These are phyloP conservation scores for Medicago ruthenica DNA, from an alignment of 306 rosid genomes.

Conservation along the genomic window DNA sequence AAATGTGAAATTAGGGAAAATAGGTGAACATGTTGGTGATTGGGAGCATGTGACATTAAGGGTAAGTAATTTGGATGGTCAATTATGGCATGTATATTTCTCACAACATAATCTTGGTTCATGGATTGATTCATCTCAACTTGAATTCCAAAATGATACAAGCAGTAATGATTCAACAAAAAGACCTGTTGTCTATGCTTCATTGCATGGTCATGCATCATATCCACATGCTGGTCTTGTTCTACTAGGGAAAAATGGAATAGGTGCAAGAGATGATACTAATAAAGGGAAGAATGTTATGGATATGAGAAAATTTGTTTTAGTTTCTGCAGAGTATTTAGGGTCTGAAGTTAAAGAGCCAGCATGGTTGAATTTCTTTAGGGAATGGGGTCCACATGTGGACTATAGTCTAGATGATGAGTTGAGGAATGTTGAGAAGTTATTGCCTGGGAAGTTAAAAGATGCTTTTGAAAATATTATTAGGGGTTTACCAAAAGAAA, in stretches of 20 bases:
- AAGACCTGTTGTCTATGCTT: conserved; percentile 61
- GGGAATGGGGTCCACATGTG: conserved; percentile 81
- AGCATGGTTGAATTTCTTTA: conserved; percentile 63
- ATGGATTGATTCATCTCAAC: conserved; percentile 70
- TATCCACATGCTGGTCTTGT: conserved; percentile 65
- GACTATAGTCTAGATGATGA: conserved; percentile 51
- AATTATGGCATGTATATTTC: conserved; percentile 58
- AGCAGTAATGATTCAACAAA: background rate
- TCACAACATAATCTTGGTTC: conserved; percentile 67
- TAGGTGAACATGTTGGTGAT: conserved; percentile 84
- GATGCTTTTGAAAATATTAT: conserved; percentile 36
- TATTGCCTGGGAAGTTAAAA: conserved; percentile 53
- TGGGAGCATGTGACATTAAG: conserved; percentile 89
- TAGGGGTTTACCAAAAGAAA: conserved; percentile 57
- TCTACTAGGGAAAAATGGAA: conserved; percentile 43
- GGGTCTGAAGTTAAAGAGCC: conserved; percentile 52
- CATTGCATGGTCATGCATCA: conserved; percentile 73
- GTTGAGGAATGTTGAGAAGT: conserved; percentile 48
- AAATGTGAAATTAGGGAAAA: conserved; percentile 56
- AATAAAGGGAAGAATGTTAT: conserved; percentile 46
- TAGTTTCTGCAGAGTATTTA: conserved; percentile 66
- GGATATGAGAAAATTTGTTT: conserved; percentile 48
- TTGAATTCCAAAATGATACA: conserved; percentile 51
- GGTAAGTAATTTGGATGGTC: conserved; percentile 78
- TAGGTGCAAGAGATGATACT: conserved; percentile 70